Percentiles rank a stretch among this genome's conserved stretches.
phyloP scores from a whole-genome alignment of 1,139 yeast species.

The Candida sojae region DNA sequence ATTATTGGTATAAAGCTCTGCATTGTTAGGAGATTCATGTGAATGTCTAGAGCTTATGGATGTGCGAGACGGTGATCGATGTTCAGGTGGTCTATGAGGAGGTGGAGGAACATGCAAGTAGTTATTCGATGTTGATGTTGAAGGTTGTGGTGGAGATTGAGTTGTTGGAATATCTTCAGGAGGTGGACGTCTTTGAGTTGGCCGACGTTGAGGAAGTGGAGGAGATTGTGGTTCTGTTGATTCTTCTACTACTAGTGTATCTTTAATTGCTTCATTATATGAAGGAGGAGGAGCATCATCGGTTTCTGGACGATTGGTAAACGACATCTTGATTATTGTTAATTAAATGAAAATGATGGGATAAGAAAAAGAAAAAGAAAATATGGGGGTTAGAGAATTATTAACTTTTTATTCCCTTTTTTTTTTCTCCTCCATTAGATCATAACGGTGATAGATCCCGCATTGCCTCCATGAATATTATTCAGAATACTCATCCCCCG shows the following conservation, averaged over 20 bases:
- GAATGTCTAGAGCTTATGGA: conserved; percentile 1
- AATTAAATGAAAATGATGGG: too few relatives aligned
- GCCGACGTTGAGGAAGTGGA: conserved; percentile 11
- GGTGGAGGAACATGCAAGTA: not conserved
- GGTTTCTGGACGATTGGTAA: not conserved
- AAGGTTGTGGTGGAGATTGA: conserved; percentile 8
- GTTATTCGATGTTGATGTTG: conserved; percentile 14
- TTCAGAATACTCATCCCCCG: too few relatives aligned
- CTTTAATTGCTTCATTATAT: not conserved
- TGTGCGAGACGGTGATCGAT: not conserved
- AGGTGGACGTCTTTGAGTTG: conserved; percentile 9
- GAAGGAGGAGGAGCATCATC: conserved; percentile 1
- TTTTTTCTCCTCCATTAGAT: too few relatives aligned
- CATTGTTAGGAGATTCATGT: not conserved
- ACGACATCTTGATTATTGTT: not conserved
- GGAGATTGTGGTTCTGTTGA: conserved; percentile 7
- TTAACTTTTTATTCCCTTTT: too few relatives aligned
- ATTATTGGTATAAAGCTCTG: conserved; percentile 31
- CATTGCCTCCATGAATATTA: too few relatives aligned
- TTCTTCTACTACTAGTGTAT: not conserved
- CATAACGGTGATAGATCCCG: too few relatives aligned
- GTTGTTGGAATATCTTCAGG: conserved; percentile 2
- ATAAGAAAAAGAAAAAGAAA: too few relatives aligned
- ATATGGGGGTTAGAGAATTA: too few relatives aligned
- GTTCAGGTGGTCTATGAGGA: not conserved